Evolutionary conservation across 345 rosid species (phyloP), one percentile per base, ranked within the genome.

Genomic region (Eucalyptus paniculata): DNA sequence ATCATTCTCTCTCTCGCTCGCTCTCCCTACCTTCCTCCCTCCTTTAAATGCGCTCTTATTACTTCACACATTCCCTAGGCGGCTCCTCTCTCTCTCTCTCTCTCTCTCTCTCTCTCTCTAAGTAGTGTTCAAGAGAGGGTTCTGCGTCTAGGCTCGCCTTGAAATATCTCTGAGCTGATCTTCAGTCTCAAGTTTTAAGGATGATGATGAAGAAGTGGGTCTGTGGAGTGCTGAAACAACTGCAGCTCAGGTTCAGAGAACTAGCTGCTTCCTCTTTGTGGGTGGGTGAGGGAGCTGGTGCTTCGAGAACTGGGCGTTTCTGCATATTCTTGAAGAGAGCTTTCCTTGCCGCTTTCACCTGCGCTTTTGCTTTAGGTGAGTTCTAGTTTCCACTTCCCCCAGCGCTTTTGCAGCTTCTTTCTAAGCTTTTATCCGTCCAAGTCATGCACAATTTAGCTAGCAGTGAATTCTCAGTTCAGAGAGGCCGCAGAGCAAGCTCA

Each of bases 321-420:
- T 77, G 47, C 47, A 40, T 26, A 40, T 77, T 77, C 47, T 77
- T 93, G 37, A 95, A 90, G 60, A 92, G 62, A 88, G 90, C 87
- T 86, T 45, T 94, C 45, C 89, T 90, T 90, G 96, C 94, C 86
- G 92, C 92, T 23, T 87, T 93, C 92, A 92, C 95, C 89, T 94
- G 95, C 92, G 88, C 89, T 90, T 85, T 96, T 91, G 96, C 97
- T 47, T 86, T 93, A 32, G 97, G 99, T 96, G 89, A 56, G 28
- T 87, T n/a, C 32, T 80, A 42, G 6, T 54, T 37, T 67, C 88
- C 86, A 24, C 7, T 28, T 49, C 32, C 18, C 89, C 34, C 58
- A 1, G 15, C 45, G 16, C 17, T 53, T 37, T 30, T 51, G 50
- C 18, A 34, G 28, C 42, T 34, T 16, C 28, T 19, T 37, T 65